Base-by-base conservation (phyloP, 1,284 basidiomycete genomes). In the Cryptococcus amylolentus region DNA sequence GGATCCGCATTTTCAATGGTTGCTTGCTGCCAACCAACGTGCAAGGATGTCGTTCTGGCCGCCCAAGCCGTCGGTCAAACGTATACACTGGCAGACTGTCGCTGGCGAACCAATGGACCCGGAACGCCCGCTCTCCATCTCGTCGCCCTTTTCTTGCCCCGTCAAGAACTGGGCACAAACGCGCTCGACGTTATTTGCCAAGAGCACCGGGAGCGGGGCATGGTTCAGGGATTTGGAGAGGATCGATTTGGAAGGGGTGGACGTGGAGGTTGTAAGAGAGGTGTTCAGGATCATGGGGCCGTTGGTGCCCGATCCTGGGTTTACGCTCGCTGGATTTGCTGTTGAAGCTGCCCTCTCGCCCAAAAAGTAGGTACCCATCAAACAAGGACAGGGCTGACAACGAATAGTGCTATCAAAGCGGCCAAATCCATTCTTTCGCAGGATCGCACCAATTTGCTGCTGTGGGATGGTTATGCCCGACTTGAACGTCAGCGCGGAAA, bases 391-490 rank as follows among this genome's bases (percentile, higher is more conserved):
- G 12, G 37, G 35, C 12, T 43, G 14, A 26, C 40, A 46, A 23
- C 1, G 16, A 7, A 13, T 53, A 72, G 69, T 1, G 68, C 70
- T 0, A 41, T 71, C 55, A 91, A 88, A 71, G 75, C 84, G 28
- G 92, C 90, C 10, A 88, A 88, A 56, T 73, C 76, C 0, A 79
- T 91, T 18, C 82, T 96, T 14, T 83, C 87, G 0, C 71, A 68
- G 1, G 79, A 83, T 49, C 84, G 83, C 16, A 81, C 86, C 47
- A 90, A 91, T 14, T 71, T 91, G 27, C 72, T 78, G 0, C 84
- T 87, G 45, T 96, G 93, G 91, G 82, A 84, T 43, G 83, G 83
- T 3, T 92, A 95, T 76, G 91, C 89, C 8, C 84, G 85, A 28
- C 80, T 96, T 20, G 88, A 94, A 69, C 81, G 84, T 0, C 79